These are phyloP conservation scores for Colletotrichum nymphaeae DNA, from an alignment of 2,329 filamentous ascomycete species.

Conservation along the genomic window DNA sequence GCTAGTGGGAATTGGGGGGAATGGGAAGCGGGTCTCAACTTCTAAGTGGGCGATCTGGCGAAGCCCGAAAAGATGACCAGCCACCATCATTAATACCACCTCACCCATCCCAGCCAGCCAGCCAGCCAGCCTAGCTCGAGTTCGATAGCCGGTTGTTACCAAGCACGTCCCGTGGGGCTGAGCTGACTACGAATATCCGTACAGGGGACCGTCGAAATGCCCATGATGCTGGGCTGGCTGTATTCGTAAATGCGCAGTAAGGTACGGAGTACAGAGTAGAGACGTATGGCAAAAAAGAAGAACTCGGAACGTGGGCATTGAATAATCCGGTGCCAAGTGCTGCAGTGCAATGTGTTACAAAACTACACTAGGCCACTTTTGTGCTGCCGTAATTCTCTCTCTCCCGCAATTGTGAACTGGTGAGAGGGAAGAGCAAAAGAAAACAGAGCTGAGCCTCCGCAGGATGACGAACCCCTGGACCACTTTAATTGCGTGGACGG, in stretches of 20 bases:
- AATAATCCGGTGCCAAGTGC: constrained; percentile 18
- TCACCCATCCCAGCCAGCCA: constrained; percentile 7
- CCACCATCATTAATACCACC: constrained; percentile 23
- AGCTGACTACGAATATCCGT: background rate
- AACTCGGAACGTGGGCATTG: constrained; percentile 12
- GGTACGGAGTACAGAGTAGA: too few species aligned
- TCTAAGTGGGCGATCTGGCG: constrained; percentile 29
- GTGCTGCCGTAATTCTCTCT: background rate
- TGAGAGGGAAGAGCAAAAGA: background rate
- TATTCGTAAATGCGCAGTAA: background rate
- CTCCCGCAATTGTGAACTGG: background rate
- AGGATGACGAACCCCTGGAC: constrained; percentile 33
- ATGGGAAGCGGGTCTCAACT: background rate
- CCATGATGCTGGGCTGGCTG: too few species aligned
- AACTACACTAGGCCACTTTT: background rate
- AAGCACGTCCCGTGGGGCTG: constrained; percentile 10
- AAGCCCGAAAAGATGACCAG: constrained; percentile 14
- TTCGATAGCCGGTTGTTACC: constrained; percentile 8
- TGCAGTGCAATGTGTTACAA: background rate
- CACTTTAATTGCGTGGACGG: constrained; percentile 30
- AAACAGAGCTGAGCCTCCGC: constrained; percentile 31
- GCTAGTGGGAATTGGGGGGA: constrained; percentile 5
- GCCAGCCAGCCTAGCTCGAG: too few species aligned
- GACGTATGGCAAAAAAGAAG: background rate
- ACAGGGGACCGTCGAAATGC: too few species aligned